Evolutionary conservation across 2,329 filamentous ascomycete species (phyloP), one percentile per base, ranked within the genome.

Genomic region (Aspergillus caelatus): DNA sequence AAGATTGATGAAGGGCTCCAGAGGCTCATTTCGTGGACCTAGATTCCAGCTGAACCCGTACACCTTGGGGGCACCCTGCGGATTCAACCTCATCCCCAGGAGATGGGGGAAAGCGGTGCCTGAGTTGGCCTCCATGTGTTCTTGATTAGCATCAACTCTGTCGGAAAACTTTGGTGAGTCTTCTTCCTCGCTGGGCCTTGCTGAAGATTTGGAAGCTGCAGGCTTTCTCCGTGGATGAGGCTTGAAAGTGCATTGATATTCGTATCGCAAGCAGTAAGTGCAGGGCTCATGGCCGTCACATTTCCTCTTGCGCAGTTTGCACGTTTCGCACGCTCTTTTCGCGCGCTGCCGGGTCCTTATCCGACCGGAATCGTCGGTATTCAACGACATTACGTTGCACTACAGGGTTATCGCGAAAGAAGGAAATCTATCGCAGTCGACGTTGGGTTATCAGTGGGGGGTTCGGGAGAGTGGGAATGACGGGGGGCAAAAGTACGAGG

Each of bases 21-120:
- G 41, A 30, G 23, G 63, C 12, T 23, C 50, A 28, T 28, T 58
- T 23, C 19, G 65, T 52, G 26, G 65, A 5, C 74, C 78, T 6
- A 80, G 68, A 69, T 87, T 87, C 85, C 85, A 87, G 0, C 82
- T 84, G 69, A 87, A 86, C 0, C 84, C 79, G 63, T 84, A 82
- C 54, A 86, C 75, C 53, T 82, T 77, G 0, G 85, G 84, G 2
- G 83, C 84, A 66, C 81, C 81, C 10, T 79, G 80, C 0, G 84
- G 82, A 68, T 87, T 84, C 21, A 87, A 75, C 43, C 80, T 78
- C 52, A 85, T 75, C 0, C 82, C 85, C 36, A 87, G 72, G 26
- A 80, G 77, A 57, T 84, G 76, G 7, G 85, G 79, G 69, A 87
- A 87, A 0, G 84, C 83, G 0, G 85, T 82, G 0, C 84, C 84